These are phyloP conservation scores for Hyaloscypha bicolor DNA, from an alignment of 495 filamentous ascomycete genomes.

Conservation along the genomic window DNA sequence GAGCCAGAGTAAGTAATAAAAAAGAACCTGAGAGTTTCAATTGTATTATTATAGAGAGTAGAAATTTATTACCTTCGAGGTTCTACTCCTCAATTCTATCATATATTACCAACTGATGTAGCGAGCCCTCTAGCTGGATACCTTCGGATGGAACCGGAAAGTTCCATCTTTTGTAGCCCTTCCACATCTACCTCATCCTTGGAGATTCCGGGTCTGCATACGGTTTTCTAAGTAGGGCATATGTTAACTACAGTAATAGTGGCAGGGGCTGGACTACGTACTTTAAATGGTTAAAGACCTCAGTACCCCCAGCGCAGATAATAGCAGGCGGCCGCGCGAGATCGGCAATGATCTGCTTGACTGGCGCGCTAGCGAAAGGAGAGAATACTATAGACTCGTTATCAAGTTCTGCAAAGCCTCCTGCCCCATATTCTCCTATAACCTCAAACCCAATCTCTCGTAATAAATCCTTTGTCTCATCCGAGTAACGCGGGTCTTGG, in stretches of 20 bases:
- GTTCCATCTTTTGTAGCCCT: slow-evolving; percentile 30
- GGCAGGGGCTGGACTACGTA: slow-evolving; percentile 33
- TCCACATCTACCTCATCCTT: slow-evolving; percentile 40
- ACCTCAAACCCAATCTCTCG: slow-evolving; percentile 40
- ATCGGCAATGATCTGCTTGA: slow-evolving; percentile 40
- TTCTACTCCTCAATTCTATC: slow-evolving; percentile 8
- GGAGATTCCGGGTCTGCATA: slow-evolving; percentile 42
- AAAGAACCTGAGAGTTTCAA: neutral
- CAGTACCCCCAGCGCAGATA: slow-evolving; percentile 23
- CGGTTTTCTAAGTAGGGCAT: slow-evolving; percentile 35
- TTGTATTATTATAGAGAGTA: slow-evolving; percentile 2
- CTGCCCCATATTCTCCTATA: slow-evolving; percentile 41
- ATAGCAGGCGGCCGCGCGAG: slow-evolving; percentile 40
- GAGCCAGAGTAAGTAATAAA: too few relatives aligned
- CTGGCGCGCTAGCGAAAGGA: slow-evolving; percentile 36
- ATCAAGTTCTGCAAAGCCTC: slow-evolving; percentile 44
- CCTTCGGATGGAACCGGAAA: slow-evolving; percentile 25
- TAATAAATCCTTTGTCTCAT: slow-evolving; percentile 38
- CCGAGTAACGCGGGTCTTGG: slow-evolving; percentile 41
- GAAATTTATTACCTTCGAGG: slow-evolving; percentile 4
- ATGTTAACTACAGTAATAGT: slow-evolving; percentile 32
- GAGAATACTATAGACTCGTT: slow-evolving; percentile 40
- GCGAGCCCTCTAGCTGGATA: slow-evolving; percentile 9
- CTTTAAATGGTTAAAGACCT: slow-evolving; percentile 32
- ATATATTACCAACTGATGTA: slow-evolving; percentile 6